These are phyloP conservation scores for Astraeus odoratus DNA, from an alignment of 768 basidiomycete genomes.

Conservation along the genomic window DNA sequence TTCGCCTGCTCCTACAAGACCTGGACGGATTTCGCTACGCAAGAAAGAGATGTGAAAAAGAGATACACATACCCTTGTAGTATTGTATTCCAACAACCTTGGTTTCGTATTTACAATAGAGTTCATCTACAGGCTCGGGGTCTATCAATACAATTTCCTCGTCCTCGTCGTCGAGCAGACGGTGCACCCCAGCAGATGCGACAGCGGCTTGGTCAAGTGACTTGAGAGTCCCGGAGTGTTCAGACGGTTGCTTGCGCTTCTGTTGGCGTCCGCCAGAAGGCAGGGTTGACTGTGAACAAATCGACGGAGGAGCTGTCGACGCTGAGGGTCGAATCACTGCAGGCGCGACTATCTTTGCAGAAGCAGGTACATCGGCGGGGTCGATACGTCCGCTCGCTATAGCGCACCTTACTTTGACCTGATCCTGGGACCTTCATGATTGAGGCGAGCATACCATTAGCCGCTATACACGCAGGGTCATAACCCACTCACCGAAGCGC, in stretches of 20 bases:
- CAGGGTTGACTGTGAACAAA: conserved; percentile 3
- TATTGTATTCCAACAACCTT: conserved; percentile 82
- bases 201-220: conserved; percentile 4
- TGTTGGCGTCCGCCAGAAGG: conserved; percentile 21
- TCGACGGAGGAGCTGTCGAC: conserved; percentile 4
- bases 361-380: conserved; percentile 47
- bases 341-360: conserved; percentile 27
- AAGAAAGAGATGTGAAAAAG: not conserved
- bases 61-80: conserved; percentile 47
- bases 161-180: conserved; percentile 30
- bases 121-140: conserved; percentile 54
- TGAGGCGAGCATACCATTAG: not conserved
- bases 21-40: conserved; percentile 31
- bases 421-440: conserved; percentile 46
- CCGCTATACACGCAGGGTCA: not conserved
- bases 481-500: conserved; percentile 39
- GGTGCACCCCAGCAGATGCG: conserved; percentile 1
- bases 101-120: conserved; percentile 52
- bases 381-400: conserved; percentile 48
- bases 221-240: conserved; percentile 8
- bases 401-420: conserved; percentile 55
- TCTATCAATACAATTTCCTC: conserved; percentile 36
- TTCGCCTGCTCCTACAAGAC: conserved; percentile 74
- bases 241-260: conserved; percentile 38
- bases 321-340: conserved; percentile 3